Conservation (phyloP, 768 basidiomycete species). For the Boletus tylopilopsis region DNA sequence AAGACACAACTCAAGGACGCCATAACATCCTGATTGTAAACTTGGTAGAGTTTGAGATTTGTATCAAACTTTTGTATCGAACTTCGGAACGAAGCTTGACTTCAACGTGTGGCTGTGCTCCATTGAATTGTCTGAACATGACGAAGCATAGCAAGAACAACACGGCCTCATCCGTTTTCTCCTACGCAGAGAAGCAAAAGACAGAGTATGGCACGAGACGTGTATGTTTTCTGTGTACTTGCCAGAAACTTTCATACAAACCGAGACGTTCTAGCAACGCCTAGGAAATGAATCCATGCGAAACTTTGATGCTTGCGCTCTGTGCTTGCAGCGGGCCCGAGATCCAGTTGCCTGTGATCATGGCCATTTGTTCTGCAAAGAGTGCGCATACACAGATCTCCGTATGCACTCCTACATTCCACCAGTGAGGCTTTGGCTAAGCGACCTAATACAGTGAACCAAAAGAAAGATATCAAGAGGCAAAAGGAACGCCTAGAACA, state of each 20-base stretch:
- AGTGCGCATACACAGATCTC: conserved; percentile 86
- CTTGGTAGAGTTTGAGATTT: not conserved
- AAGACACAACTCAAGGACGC: conserved; percentile 45
- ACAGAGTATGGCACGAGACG: conserved; percentile 76
- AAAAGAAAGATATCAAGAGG: conserved; percentile 91
- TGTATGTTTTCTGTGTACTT: conserved; percentile 35
- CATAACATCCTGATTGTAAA: conserved; percentile 5
- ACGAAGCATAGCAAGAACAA: conserved; percentile 91
- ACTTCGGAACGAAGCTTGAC: too few species aligned
- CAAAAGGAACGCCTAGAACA: conserved; percentile 78
- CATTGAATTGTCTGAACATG: conserved; percentile 48
- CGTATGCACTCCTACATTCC: conserved; percentile 40
- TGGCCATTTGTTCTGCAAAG: conserved; percentile 95
- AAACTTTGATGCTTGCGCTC: conserved; percentile 83
- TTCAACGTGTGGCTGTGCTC: too few species aligned
- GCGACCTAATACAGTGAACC: conserved; percentile 52
- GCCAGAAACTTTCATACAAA: not conserved
- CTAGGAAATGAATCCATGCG: conserved; percentile 89
- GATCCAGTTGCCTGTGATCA: conserved; percentile 80
- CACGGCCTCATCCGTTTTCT: conserved; percentile 85
- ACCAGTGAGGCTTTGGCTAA: conserved; percentile 9
- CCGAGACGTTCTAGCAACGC: conserved; percentile 27
- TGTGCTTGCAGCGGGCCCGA: conserved; percentile 80
- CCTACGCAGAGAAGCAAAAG: conserved; percentile 85
- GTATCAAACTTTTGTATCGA: too few species aligned